phyloP scores from a whole-genome alignment of 805 yeast genomes.

The Yamadazyma paraphyllophila region DNA sequence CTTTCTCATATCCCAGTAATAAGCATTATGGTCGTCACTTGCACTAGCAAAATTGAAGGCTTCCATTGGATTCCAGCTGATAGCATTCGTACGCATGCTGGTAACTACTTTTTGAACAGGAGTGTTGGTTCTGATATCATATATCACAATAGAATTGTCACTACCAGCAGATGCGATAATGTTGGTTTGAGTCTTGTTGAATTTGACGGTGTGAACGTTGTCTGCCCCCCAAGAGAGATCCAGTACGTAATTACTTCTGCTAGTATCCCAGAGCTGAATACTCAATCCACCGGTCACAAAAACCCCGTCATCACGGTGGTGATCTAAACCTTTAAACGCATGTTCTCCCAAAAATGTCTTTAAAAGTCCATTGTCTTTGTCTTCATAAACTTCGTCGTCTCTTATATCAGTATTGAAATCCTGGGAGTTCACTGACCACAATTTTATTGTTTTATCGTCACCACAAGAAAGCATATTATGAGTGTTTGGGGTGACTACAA shows the following conservation, averaged over 20 bases:
- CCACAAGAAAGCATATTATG: conserved; percentile 77
- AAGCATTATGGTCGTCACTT: conserved; percentile 91
- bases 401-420: conserved; percentile 42
- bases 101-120: conserved; percentile 91
- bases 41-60: conserved; percentile 91
- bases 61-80: conserved; percentile 98
- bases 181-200: conserved; percentile 87
- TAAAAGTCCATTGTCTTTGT: conserved; percentile 51
- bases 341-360: conserved; percentile 83
- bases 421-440: conserved; percentile 74
- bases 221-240: conserved; percentile 96
- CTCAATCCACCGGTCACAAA: conserved; percentile 93
- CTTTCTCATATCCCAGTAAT: conserved; percentile 95
- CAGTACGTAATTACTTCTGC: conserved; percentile 72
- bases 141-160: conserved; percentile 86
- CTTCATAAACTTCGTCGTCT: conserved; percentile 31
- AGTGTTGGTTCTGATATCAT: conserved; percentile 85
- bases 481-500: conserved; percentile 61
- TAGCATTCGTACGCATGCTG: conserved; percentile 75
- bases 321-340: conserved; percentile 83
- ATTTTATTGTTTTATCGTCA: conserved; percentile 81
- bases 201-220: conserved; percentile 75
- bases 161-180: conserved; percentile 80
- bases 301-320: conserved; percentile 66
- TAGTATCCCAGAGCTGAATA: conserved; percentile 89